Evolutionary conservation across 176 grass and related monocot species (phyloP).

Genomic region (Eragrostis curvula): DNA sequence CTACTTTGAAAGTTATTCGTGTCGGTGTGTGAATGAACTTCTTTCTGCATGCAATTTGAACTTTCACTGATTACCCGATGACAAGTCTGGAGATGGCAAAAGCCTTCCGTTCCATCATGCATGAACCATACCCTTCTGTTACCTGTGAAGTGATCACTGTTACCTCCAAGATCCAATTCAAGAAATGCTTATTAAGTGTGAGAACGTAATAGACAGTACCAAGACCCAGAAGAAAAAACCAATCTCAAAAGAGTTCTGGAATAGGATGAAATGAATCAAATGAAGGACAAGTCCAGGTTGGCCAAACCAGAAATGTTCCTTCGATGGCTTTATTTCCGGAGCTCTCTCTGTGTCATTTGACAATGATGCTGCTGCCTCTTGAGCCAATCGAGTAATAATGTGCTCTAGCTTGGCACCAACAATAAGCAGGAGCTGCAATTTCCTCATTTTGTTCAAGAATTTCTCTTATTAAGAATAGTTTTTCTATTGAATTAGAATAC

Average conservation of each 20-base stretch:
- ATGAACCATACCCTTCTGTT: slow-evolving; percentile 77
- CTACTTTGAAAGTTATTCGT: no score
- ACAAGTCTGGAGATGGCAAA: slow-evolving; percentile 72
- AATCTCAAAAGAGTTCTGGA: slow-evolving; percentile 97
- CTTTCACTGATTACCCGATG: slow-evolving; percentile 64
- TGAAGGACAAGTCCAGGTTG: slow-evolving; percentile 66
- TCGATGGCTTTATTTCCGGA: slow-evolving; percentile 62
- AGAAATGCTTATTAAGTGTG: not conserved
- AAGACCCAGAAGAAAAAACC: slow-evolving; percentile 81
- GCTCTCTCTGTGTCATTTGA: not conserved
- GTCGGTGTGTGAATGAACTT: no score
- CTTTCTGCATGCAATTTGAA: not conserved
- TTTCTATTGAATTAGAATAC: slow-evolving; percentile 15
- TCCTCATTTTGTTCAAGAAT: slow-evolving; percentile 30
- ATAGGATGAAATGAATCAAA: slow-evolving; percentile 93
- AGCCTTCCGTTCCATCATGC: slow-evolving; percentile 73
- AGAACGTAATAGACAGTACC: slow-evolving; percentile 49
- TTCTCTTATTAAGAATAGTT: not conserved
- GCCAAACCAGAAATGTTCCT: slow-evolving; percentile 83
- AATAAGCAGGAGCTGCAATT: slow-evolving; percentile 77
- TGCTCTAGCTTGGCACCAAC: slow-evolving; percentile 89
- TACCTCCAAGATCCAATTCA: not conserved
- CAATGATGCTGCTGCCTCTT: slow-evolving; percentile 49
- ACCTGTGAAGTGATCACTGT: slow-evolving; percentile 40
- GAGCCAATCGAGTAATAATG: slow-evolving; percentile 76